phyloP scores from a whole-genome alignment of 2,329 filamentous ascomycete species.

The Lecanoromycetidae sp. region DNA sequence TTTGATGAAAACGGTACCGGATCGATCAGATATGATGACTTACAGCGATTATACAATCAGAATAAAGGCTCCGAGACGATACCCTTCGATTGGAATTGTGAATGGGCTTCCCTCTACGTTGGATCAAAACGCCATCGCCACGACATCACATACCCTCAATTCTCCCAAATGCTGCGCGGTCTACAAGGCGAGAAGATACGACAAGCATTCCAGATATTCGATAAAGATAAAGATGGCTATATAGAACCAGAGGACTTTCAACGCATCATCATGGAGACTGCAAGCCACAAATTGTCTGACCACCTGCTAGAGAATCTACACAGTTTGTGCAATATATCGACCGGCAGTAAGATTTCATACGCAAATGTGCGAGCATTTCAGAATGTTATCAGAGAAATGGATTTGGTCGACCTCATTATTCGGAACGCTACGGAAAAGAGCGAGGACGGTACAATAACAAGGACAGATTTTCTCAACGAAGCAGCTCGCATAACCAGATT shows the following conservation, averaged over 20 bases:
- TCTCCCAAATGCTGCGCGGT: slow-evolving; percentile 94
- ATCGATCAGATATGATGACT: slow-evolving; percentile 77
- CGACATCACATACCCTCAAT: slow-evolving; percentile 87
- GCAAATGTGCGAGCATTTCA: slow-evolving; percentile 96
- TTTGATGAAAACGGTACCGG: slow-evolving; percentile 82
- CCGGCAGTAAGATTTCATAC: slow-evolving; percentile 88
- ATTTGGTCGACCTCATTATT: slow-evolving; percentile 87
- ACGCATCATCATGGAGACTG: slow-evolving; percentile 87
- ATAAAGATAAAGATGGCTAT: slow-evolving; percentile 84
- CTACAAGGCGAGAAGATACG: slow-evolving; percentile 91
- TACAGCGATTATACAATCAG: slow-evolving; percentile 70
- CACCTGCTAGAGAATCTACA: slow-evolving; percentile 83
- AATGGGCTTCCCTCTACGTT: slow-evolving; percentile 92
- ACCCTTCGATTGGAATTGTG: slow-evolving; percentile 92
- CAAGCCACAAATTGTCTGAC: slow-evolving; percentile 92
- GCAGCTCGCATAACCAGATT: slow-evolving; percentile 84
- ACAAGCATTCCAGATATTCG: slow-evolving; percentile 86
- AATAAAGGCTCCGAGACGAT: slow-evolving; percentile 79
- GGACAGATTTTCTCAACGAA: slow-evolving; percentile 88
- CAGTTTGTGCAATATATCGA: slow-evolving; percentile 87
- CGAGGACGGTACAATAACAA: slow-evolving; percentile 81
- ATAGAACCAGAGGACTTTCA: slow-evolving; percentile 94
- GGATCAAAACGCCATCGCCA: slow-evolving; percentile 79
- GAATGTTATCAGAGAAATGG: slow-evolving; percentile 96
- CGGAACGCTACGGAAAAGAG: slow-evolving; percentile 76